A percentile compares a stretch with the other conserved stretches of the same genome.
phyloP scores from a whole-genome alignment of 2,329 filamentous ascomycete genomes.

The Xylariales sp. region DNA sequence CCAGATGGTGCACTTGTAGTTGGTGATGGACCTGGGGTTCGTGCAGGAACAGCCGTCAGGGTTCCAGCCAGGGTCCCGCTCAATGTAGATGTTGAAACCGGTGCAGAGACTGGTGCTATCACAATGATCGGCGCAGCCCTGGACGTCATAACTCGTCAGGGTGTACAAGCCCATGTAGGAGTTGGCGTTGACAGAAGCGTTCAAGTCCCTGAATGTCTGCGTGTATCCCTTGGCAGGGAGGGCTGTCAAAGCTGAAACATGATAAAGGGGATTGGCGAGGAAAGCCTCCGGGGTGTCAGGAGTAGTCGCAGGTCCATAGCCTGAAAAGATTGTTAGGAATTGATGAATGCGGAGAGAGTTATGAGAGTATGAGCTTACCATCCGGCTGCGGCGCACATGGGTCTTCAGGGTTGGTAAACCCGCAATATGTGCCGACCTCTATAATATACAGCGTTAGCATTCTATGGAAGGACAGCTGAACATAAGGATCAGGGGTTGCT shows the following conservation, averaged over 20 bases:
- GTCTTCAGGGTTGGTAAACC: slow-evolving; percentile 32
- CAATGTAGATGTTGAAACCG: slow-evolving; percentile 19
- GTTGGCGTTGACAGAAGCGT: slow-evolving; percentile 15
- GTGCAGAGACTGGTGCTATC: slow-evolving; percentile 15
- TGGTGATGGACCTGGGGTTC: slow-evolving; percentile 24
- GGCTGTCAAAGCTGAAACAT: slow-evolving; percentile 11
- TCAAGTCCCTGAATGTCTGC: slow-evolving; percentile 24
- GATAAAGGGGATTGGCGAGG: slow-evolving; percentile 3
- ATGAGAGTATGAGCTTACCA: background rate
- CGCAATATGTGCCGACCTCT: slow-evolving; percentile 29
- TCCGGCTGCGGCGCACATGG: slow-evolving; percentile 30
- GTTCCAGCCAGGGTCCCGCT: slow-evolving; percentile 20
- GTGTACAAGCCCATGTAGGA: slow-evolving; percentile 20
- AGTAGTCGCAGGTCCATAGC: slow-evolving; percentile 7
- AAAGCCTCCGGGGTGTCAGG: slow-evolving; percentile 9
- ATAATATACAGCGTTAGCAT: too few relatives aligned
- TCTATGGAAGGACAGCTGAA: too few relatives aligned
- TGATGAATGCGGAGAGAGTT: background rate
- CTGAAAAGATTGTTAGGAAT: slow-evolving; percentile 9
- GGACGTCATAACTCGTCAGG: slow-evolving; percentile 16
- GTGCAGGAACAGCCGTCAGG: slow-evolving; percentile 25
- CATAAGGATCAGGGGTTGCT: too few relatives aligned
- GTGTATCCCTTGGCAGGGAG: slow-evolving; percentile 17
- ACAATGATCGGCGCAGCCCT: slow-evolving; percentile 14
- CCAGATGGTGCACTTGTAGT: slow-evolving; percentile 35